phyloP scores from a whole-genome alignment of 2,329 filamentous ascomycete species.

The Ascocoryne sarcoides region DNA sequence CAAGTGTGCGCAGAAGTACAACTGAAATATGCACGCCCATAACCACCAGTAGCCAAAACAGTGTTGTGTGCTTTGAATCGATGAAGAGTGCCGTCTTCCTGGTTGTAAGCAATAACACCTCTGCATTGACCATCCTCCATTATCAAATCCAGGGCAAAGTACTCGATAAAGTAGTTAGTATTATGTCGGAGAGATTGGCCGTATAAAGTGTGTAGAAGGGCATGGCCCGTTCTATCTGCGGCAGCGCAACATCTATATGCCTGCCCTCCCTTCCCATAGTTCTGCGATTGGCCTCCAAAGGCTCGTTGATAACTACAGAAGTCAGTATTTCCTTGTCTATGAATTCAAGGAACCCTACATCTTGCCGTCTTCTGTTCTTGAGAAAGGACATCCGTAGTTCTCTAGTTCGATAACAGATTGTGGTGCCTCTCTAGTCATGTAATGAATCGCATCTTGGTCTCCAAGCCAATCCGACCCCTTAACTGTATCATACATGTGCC shows the following conservation, averaged over 20 bases:
- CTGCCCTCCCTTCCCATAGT: constrained; percentile 94
- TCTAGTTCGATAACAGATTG: constrained; percentile 89
- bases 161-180: constrained; percentile 99
- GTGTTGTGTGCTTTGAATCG: constrained; percentile 96
- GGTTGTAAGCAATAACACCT: constrained; percentile 95
- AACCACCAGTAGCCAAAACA: constrained; percentile 91
- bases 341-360: constrained; percentile 49
- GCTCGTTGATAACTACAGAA: constrained; percentile 78
- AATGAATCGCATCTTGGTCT: constrained; percentile 96
- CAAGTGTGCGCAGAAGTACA: constrained; percentile 98
- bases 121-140: constrained; percentile 98
- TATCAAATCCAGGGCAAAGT: constrained; percentile 92
- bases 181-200: constrained; percentile 95
- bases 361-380: constrained; percentile 88
- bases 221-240: constrained; percentile 93
- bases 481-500: constrained; percentile 99
- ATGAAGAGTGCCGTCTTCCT: constrained; percentile 96
- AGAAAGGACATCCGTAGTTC: constrained; percentile 96
- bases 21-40: constrained; percentile 96
- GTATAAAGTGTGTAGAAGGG: constrained; percentile 95
- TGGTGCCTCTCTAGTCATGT: constrained; percentile 94
- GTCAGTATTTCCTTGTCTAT: constrained; percentile 12
- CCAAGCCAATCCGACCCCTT: constrained; percentile 97
- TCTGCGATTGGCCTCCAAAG: constrained; percentile 93
- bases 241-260: constrained; percentile 89